Percentiles rank a stretch among this genome's conserved stretches.
Evolutionary conservation across 192 early-diverging fungal genomes (phyloP).

Genomic region (Pilaira anomala): DNA sequence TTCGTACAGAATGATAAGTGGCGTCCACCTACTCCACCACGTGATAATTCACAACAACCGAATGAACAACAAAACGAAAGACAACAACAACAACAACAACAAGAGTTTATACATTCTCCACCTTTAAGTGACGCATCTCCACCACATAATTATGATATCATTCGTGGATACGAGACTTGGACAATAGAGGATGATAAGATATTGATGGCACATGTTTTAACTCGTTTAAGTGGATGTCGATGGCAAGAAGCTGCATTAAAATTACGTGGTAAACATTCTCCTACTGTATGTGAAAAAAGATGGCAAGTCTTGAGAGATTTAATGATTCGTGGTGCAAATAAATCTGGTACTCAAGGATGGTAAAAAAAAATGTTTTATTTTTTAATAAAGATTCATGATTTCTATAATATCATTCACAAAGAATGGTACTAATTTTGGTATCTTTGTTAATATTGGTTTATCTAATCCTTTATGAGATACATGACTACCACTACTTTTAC

Average conservation of each 20-base stretch:
- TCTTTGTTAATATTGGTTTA: neutral
- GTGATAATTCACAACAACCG: neutral
- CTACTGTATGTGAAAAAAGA: constrained; percentile 1
- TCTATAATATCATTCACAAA: constrained; percentile 6
- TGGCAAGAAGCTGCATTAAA: constrained; percentile 10
- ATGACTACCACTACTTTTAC: constrained; percentile 6
- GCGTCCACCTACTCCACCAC: constrained; percentile 22
- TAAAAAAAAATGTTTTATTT: neutral
- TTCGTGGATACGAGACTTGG: constrained; percentile 1
- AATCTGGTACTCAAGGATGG: neutral
- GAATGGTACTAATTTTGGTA: constrained; percentile 8
- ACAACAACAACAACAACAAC: neutral
- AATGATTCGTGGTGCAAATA: constrained; percentile 12
- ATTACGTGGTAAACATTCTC: constrained; percentile 5
- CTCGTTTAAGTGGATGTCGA: constrained; percentile 6
- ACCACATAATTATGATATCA: neutral
- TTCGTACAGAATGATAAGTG: neutral
- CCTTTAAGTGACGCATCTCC: constrained; percentile 1
- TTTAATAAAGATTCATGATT: neutral
- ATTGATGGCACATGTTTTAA: constrained; percentile 8
- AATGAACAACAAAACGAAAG: no score
- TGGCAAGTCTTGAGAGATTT: constrained; percentile 13
- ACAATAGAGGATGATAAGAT: constrained; percentile 12
- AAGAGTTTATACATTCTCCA: constrained; percentile 5
- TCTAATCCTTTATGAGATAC: constrained; percentile 10